A percentile compares a stretch with the other conserved stretches of the same genome.
phyloP scores from a whole-genome alignment of 371 early-diverging fungal species.

The Apophysomyces variabilis region DNA sequence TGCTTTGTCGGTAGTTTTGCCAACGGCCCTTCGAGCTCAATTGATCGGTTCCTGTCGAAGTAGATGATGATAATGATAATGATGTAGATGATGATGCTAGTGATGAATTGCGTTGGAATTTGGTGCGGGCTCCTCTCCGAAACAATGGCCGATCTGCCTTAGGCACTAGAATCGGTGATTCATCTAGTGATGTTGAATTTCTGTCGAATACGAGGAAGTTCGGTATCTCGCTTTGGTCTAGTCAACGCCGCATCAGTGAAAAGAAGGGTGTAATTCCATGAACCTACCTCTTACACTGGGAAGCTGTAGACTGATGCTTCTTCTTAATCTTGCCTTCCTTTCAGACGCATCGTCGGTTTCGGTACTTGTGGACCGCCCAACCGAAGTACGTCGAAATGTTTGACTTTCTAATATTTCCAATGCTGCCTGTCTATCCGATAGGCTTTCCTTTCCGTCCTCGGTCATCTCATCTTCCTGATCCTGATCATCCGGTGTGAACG shows the following conservation, averaged over 20 bases:
- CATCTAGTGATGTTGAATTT: slow-evolving; percentile 54
- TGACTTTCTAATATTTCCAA: slow-evolving; percentile 22
- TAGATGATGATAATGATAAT: slow-evolving; percentile 18
- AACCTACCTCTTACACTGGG: slow-evolving; percentile 40
- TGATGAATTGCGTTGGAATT: slow-evolving; percentile 53
- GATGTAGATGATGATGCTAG: slow-evolving; percentile 31
- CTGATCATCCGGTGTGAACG: slow-evolving; percentile 48
- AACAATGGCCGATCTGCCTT: slow-evolving; percentile 50
- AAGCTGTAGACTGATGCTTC: slow-evolving; percentile 52
- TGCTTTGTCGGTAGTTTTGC: background rate
- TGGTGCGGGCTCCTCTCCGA: slow-evolving; percentile 57
- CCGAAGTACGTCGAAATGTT: slow-evolving; percentile 3
- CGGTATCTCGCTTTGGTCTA: slow-evolving; percentile 28
- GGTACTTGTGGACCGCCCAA: slow-evolving; percentile 15
- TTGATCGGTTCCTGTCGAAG: slow-evolving; percentile 22
- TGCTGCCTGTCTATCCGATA: slow-evolving; percentile 14
- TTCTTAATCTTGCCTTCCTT: slow-evolving; percentile 35
- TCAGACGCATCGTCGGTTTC: slow-evolving; percentile 12
- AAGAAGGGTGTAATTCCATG: background rate
- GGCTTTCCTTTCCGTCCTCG: slow-evolving; percentile 10
- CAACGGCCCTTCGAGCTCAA: background rate
- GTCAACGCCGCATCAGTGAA: background rate
- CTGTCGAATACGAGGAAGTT: slow-evolving; percentile 53
- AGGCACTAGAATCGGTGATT: slow-evolving; percentile 51
- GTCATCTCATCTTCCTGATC: slow-evolving; percentile 33